A percentile compares a stretch with the other conserved stretches of the same genome.
phyloP scores from a whole-genome alignment of 23 red algal species.

The Gracilariopsis chorda region DNA sequence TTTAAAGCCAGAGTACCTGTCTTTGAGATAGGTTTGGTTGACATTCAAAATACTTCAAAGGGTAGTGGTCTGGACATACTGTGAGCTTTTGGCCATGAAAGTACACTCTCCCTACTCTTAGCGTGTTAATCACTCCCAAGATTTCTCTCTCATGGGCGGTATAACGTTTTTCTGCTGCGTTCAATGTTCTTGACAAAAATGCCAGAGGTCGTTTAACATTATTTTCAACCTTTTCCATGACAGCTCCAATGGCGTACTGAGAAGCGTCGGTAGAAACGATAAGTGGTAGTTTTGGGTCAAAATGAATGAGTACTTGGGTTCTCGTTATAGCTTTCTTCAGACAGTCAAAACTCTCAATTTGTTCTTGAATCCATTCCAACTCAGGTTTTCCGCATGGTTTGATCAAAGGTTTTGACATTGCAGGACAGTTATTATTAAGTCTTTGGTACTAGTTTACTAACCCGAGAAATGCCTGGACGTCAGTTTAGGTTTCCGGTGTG shows the following conservation, averaged over 20 bases:
- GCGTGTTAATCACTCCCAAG: background rate
- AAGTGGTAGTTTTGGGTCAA: background rate
- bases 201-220: background rate
- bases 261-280: background rate
- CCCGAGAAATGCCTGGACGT: slow-evolving; percentile 19
- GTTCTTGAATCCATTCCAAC: background rate
- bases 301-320: slow-evolving; percentile 6
- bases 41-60: slow-evolving; percentile 6
- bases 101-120: background rate
- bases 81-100: background rate
- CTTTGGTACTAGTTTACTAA: slow-evolving; percentile 29
- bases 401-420: background rate
- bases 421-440: background rate
- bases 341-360: background rate
- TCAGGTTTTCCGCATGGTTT: background rate
- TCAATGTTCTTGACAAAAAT: slow-evolving; percentile 7
- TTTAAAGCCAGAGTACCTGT: background rate
- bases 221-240: background rate
- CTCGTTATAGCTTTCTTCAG: background rate
- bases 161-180: background rate
- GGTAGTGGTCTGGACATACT: slow-evolving; percentile 4
- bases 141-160: background rate
- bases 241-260: slow-evolving; percentile 24
- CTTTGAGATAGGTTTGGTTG: background rate
- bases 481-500: too few species aligned